A percentile compares a stretch with the other conserved stretches of the same genome.
phyloP scores from a whole-genome alignment of 2,329 filamentous ascomycete species.

The Colletotrichum liaoningense region DNA sequence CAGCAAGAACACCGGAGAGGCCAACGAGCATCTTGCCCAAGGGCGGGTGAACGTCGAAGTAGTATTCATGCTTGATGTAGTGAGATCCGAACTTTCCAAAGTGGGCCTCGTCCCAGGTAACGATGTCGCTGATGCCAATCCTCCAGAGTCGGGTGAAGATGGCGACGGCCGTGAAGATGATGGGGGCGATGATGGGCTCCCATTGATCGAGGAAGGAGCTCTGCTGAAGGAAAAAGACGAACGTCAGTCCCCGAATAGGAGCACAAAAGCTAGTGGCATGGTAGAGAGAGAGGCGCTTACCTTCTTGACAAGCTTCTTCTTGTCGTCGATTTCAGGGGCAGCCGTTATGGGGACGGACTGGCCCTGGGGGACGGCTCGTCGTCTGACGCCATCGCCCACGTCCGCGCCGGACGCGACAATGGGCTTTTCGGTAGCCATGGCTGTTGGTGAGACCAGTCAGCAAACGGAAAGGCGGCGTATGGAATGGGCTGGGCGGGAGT shows the following conservation, averaged over 20 bases:
- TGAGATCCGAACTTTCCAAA: conserved; percentile 99
- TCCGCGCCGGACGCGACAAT: conserved; percentile 71
- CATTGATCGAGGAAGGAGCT: conserved; percentile 72
- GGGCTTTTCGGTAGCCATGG: conserved; percentile 67
- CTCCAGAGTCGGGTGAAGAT: conserved; percentile 77
- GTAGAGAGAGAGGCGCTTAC: conserved; percentile 47
- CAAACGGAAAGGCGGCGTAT: conserved; percentile 6
- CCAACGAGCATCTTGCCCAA: conserved; percentile 99
- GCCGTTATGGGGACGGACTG: conserved; percentile 49
- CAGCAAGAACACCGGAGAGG: conserved; percentile 93
- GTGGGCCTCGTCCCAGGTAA: conserved; percentile 76
- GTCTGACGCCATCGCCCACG: conserved; percentile 65
- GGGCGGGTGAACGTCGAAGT: conserved; percentile 91
- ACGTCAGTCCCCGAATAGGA: conserved; percentile 38
- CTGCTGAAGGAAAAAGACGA: conserved; percentile 45
- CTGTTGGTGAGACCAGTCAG: conserved; percentile 30
- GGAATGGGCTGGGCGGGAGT: background rate
- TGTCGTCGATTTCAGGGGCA: conserved; percentile 63
- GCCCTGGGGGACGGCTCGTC: conserved; percentile 63
- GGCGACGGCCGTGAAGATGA: conserved; percentile 71
- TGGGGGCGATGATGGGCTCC: conserved; percentile 70
- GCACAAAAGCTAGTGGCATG: background rate
- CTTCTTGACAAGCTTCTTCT: conserved; percentile 70
- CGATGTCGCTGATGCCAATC: conserved; percentile 75
- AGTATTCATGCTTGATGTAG: conserved; percentile 99